Base-by-base conservation (phyloP, 2,329 filamentous ascomycete genomes). In the Fusarium lateritium region DNA sequence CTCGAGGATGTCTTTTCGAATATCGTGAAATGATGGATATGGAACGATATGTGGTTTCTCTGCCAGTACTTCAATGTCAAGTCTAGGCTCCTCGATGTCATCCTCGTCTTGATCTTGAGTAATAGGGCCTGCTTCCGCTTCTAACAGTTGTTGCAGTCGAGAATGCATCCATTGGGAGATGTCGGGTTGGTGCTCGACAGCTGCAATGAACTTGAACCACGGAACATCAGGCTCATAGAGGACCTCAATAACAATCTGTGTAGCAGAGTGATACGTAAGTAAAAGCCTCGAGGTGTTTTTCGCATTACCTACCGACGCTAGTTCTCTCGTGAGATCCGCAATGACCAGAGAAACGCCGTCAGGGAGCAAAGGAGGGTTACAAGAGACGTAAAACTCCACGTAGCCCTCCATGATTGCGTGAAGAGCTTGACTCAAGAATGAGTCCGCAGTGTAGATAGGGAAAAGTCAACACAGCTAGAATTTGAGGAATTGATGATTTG, bases 141-240 rank as follows among this genome's bases (percentile, higher is more conserved):
- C 59, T 1, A 76, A 45, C 2, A 77, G 52, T 1, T 50, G 17
- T 7, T 65, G 49, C 4, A 81, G 39, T 17, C 68, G 44, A 5
- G 59, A 36, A 17, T 74, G 44, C 6, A 80, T 62, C 24, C 53
- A 62, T 1, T 53, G 13, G 1, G 59, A 63, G 7, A 78, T 60
- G 9, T 55, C 33, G 11, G 47, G 13, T 15, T 74, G 67, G 19
- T 57, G 6, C 2, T 50, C 42, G 1, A 17, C 17, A 6, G 13
- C 2, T 0, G 73, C 45, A 17, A 79, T 76, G 7, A 77, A 45
- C 53, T 80, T 80, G 59, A 81, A 79, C 75, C 77, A 80, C 1
- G 78, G 73, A 0, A 75, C 57, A 0, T 79, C 75, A 2, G 79
- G 78, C 26, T 81, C 79, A 33, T 80, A 81, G 6, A 81, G 69